phyloP scores from a whole-genome alignment of 2,329 filamentous ascomycete genomes.

The Chaetomium sp. region DNA sequence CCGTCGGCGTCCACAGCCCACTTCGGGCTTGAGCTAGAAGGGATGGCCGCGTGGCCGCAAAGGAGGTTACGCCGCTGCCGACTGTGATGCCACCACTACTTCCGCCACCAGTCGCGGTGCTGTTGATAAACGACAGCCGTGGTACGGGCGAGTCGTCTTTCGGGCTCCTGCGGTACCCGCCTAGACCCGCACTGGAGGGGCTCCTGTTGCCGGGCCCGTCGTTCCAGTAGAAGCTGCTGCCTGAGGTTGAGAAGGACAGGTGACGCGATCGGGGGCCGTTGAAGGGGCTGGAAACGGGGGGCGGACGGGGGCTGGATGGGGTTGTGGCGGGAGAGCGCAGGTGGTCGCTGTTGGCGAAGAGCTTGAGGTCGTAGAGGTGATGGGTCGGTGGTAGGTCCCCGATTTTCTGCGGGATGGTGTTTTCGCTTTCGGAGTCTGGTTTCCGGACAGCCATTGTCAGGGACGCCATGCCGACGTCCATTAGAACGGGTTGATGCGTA shows the following conservation, averaged over 20 bases:
- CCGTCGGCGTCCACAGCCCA: constrained; percentile 42
- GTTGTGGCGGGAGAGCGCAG: constrained; percentile 43
- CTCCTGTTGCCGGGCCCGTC: constrained; percentile 34
- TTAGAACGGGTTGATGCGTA: constrained; percentile 81
- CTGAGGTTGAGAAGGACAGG: constrained; percentile 33
- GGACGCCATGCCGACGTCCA: constrained; percentile 85
- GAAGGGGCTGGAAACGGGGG: constrained; percentile 29
- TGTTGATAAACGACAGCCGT: constrained; percentile 9
- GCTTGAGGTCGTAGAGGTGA: constrained; percentile 64
- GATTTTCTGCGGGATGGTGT: constrained; percentile 13
- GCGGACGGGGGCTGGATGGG: constrained; percentile 27
- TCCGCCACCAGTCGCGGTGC: background rate
- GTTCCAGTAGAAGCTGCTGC: constrained; percentile 19
- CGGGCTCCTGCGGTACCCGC: constrained; percentile 30
- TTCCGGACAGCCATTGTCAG: constrained; percentile 79
- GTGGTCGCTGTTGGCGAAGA: constrained; percentile 71
- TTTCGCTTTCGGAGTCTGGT: constrained; percentile 31
- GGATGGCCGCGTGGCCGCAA: constrained; percentile 19
- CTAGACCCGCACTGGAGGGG: constrained; percentile 38
- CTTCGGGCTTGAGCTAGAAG: constrained; percentile 34
- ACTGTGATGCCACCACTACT: constrained; percentile 32
- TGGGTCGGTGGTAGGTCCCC: constrained; percentile 37
- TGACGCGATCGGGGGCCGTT: constrained; percentile 35
- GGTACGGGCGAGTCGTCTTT: constrained; percentile 15
- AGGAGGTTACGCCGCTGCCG: constrained; percentile 34